phyloP scores from a whole-genome alignment of 352 stramenopile genomes.

The Phytophthora melonis region DNA sequence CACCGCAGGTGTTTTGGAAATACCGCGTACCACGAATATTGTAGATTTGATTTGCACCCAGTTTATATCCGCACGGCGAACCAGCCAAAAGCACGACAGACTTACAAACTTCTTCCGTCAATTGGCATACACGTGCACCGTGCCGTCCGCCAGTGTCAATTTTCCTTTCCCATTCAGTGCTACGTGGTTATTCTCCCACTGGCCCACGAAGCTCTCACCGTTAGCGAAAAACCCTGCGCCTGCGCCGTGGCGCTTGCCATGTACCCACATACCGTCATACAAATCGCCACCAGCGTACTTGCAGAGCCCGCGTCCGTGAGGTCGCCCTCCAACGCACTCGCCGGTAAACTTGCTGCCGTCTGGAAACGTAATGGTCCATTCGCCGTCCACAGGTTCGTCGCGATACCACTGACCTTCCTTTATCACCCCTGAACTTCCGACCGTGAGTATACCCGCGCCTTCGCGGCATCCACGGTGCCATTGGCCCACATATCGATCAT shows the following conservation, averaged over 20 bases:
- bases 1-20: no score
- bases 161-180: conserved; percentile 74
- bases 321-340: conserved; percentile 64
- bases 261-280: conserved; percentile 86
- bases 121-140: conserved; percentile 71
- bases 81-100: no score
- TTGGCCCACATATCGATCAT: conserved; percentile 79
- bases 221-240: conserved; percentile 81
- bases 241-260: conserved; percentile 78
- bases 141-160: conserved; percentile 78
- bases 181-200: conserved; percentile 87
- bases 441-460: conserved; percentile 55
- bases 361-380: conserved; percentile 84
- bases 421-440: conserved; percentile 57
- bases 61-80: no score
- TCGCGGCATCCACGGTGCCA: conserved; percentile 65
- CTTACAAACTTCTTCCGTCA: conserved; percentile 18
- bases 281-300: conserved; percentile 87
- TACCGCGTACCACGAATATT: no score
- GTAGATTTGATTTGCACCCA: no score
- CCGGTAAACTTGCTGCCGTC: conserved; percentile 82
- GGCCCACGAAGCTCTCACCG: conserved; percentile 74
- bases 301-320: conserved; percentile 76
- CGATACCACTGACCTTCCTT: conserved; percentile 75
- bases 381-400: conserved; percentile 68